Conservation (phyloP, 345 rosid genomes). For the Sisymbrium altissimum region DNA sequence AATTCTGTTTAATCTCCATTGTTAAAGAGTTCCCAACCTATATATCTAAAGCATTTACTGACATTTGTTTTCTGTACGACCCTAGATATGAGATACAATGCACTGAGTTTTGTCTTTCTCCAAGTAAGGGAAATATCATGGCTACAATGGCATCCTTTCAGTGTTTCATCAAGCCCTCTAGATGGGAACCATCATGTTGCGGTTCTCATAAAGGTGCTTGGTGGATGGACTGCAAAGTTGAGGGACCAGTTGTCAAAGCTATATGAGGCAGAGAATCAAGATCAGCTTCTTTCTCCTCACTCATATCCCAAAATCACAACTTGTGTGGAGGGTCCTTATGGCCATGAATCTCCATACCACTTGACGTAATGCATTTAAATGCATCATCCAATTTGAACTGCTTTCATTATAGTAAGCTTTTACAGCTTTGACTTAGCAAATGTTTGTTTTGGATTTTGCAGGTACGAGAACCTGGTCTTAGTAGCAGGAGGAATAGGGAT, state of each 20-base stretch:
- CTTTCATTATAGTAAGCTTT: neutral
- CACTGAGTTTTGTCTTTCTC: slow-evolving; percentile 82
- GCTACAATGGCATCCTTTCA: slow-evolving; percentile 98
- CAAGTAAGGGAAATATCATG: slow-evolving; percentile 82
- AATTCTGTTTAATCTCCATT: neutral
- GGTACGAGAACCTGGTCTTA: slow-evolving; percentile 78
- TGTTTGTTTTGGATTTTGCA: slow-evolving; percentile 22
- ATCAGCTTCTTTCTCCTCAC: slow-evolving; percentile 10
- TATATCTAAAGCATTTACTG: neutral
- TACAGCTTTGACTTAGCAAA: neutral
- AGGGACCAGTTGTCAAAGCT: slow-evolving; percentile 41
- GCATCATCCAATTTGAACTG: neutral
- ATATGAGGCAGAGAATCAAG: slow-evolving; percentile 34
- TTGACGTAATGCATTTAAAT: slow-evolving; percentile 46
- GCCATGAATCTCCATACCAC: slow-evolving; percentile 78
- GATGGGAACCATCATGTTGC: slow-evolving; percentile 66
- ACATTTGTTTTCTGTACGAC: neutral
- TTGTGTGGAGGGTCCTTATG: slow-evolving; percentile 89
- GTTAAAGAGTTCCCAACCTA: neutral
- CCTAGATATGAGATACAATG: slow-evolving; percentile 68
- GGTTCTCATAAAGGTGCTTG: slow-evolving; percentile 77
- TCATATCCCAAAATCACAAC: slow-evolving; percentile 50
- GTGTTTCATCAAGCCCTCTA: slow-evolving; percentile 89
- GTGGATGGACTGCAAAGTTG: slow-evolving; percentile 74
- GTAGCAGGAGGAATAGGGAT: slow-evolving; percentile 96